Percentiles rank a stretch among this genome's conserved stretches.
These are phyloP conservation scores for Lentinula sp. DNA, from an alignment of 768 basidiomycete species.

Conservation along the genomic window DNA sequence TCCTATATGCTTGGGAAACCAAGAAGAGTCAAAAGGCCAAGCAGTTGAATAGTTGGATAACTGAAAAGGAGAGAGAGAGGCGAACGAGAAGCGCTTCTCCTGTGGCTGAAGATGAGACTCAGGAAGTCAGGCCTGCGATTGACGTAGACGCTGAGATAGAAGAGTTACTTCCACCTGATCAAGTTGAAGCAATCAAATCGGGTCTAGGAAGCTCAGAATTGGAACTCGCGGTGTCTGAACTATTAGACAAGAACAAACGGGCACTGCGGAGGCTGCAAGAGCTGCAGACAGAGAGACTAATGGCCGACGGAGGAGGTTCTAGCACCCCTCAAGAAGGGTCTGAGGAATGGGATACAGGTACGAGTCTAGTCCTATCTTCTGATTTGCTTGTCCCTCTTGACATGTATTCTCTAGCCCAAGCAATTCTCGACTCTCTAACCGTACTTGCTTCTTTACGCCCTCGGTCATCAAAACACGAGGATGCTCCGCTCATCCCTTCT, in stretches of 20 bases:
- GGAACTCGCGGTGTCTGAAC: conserved; percentile 62
- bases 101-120: conserved; percentile 12
- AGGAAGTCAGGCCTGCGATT: conserved; percentile 6
- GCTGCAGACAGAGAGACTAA: conserved; percentile 55
- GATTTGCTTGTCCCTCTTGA: conserved; percentile 10
- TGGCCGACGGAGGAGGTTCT: conserved; percentile 34
- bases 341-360: conserved; percentile 83
- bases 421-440: conserved; percentile 64
- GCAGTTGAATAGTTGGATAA: conserved; percentile 26
- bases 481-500: conserved; percentile 54
- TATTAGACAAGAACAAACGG: conserved; percentile 58
- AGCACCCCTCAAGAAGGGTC: conserved; percentile 54
- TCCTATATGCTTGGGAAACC: conserved; percentile 28
- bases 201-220: conserved; percentile 57
- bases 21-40: conserved; percentile 32
- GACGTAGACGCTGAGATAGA: conserved; percentile 40
- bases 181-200: conserved; percentile 51
- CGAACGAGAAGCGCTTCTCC: conserved; percentile 16
- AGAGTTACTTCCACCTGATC: conserved; percentile 49
- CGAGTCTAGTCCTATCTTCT: conserved; percentile 18
- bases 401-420: conserved; percentile 47
- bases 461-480: conserved; percentile 36
- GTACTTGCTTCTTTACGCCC: conserved; percentile 69
- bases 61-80: conserved; percentile 19
- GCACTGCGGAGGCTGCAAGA: conserved; percentile 62